Conservation (phyloP, 2,329 filamentous ascomycete genomes). For the Graphium sp. region DNA sequence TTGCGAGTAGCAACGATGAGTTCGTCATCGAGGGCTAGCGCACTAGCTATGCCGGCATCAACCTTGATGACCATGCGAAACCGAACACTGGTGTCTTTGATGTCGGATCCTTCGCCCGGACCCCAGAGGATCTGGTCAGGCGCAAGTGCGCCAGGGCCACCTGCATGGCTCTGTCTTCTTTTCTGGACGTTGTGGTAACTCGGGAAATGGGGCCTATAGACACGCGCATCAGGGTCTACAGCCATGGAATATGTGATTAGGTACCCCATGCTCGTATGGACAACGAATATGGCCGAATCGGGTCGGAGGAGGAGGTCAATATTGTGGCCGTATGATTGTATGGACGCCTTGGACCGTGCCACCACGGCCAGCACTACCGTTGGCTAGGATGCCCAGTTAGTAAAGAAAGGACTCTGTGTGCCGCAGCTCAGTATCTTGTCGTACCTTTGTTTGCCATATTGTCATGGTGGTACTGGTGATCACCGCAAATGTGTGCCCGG, state of each 20-base stretch:
- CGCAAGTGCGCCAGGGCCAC: constrained; percentile 32
- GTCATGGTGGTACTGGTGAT: constrained; percentile 74
- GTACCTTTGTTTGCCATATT: constrained; percentile 92
- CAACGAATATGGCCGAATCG: constrained; percentile 80
- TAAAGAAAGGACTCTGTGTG: constrained; percentile 2
- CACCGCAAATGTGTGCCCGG: constrained; percentile 69
- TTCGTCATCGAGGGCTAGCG: constrained; percentile 81
- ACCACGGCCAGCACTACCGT: constrained; percentile 77
- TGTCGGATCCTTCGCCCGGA: constrained; percentile 65
- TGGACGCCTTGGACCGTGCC: constrained; percentile 62
- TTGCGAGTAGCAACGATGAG: constrained; percentile 81
- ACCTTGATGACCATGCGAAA: constrained; percentile 98
- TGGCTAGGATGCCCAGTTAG: constrained; percentile 35
- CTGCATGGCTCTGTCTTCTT: constrained; percentile 43
- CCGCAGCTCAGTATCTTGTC: constrained; percentile 10
- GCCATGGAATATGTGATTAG: constrained; percentile 90
- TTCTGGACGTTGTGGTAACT: constrained; percentile 47
- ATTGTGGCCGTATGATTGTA: constrained; percentile 74
- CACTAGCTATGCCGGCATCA: constrained; percentile 81
- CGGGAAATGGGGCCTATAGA: constrained; percentile 71
- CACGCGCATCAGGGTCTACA: constrained; percentile 62
- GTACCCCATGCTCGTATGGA: constrained; percentile 73
- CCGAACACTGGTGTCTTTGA: constrained; percentile 74
- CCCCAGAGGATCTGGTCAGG: constrained; percentile 53
- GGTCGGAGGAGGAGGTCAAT: constrained; percentile 72